Conservation (phyloP, 805 yeast genomes). For the Sporopachydermia quercuum region DNA sequence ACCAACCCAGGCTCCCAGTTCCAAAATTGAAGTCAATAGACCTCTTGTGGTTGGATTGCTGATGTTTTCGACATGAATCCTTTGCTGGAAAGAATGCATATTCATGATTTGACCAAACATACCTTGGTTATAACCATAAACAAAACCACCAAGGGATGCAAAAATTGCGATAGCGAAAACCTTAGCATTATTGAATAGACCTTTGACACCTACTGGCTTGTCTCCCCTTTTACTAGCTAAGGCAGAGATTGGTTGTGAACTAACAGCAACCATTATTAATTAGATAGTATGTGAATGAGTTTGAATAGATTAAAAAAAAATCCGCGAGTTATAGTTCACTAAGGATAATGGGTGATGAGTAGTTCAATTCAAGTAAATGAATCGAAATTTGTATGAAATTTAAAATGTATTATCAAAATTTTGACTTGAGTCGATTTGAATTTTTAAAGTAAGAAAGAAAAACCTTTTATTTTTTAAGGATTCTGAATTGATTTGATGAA, state of each 20-base stretch:
- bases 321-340: too few species aligned
- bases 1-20: slow-evolving; percentile 24
- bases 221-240: not conserved
- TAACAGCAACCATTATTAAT: not conserved
- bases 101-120: slow-evolving; percentile 14
- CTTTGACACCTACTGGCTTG: slow-evolving; percentile 9
- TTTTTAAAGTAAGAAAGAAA: too few species aligned
- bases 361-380: too few species aligned
- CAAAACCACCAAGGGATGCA: slow-evolving; percentile 16
- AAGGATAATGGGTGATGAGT: too few species aligned
- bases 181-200: slow-evolving; percentile 10
- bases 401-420: too few species aligned
- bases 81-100: slow-evolving; percentile 10
- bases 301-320: too few species aligned
- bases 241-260: not conserved
- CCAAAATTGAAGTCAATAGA: slow-evolving; percentile 9
- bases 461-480: too few species aligned
- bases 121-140: slow-evolving; percentile 17
- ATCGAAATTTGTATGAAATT: too few species aligned
- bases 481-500: too few species aligned
- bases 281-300: not conserved
- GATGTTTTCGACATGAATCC: slow-evolving; percentile 9
- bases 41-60: slow-evolving; percentile 10
- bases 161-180: slow-evolving; percentile 11
- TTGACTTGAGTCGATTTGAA: too few species aligned